Conservation (phyloP, 2,329 filamentous ascomycete genomes). For the Rhinocladiella similis region DNA sequence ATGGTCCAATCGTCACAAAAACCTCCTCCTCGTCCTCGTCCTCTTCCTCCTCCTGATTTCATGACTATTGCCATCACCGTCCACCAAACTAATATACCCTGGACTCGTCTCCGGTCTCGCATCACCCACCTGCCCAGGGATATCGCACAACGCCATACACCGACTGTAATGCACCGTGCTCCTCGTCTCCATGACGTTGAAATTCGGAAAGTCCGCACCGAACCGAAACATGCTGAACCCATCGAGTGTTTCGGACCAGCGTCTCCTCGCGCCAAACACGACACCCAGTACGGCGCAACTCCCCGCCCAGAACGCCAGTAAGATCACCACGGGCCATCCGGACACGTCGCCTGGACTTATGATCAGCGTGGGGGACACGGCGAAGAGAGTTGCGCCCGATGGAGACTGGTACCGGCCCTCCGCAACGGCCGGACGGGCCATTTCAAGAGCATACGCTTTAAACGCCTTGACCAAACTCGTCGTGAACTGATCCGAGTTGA, state of each 20-base stretch:
- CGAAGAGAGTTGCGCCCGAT: not conserved
- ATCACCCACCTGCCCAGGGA: conserved; percentile 16
- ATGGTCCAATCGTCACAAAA: too few species aligned
- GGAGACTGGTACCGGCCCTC: not conserved
- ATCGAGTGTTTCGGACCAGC: conserved; percentile 20
- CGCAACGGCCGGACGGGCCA: not conserved
- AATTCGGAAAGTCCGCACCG: conserved; percentile 7
- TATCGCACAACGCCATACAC: not conserved
- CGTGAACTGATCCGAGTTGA: conserved; percentile 3
- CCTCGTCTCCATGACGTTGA: not conserved
- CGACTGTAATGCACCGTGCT: not conserved
- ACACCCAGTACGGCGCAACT: conserved; percentile 8
- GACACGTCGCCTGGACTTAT: not conserved
- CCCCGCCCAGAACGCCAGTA: conserved; percentile 16
- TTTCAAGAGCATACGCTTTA: conserved; percentile 5
- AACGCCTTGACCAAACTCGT: not conserved
- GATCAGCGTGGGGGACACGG: not conserved
- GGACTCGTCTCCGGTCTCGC: conserved; percentile 5
- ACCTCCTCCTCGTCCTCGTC: not conserved
- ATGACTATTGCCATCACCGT: not conserved
- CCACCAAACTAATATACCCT: conserved; percentile 5
- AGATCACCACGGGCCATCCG: not conserved
- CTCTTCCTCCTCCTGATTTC: too few species aligned
- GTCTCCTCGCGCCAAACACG: conserved; percentile 12
- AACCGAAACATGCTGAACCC: conserved; percentile 20